Conservation (phyloP, 148 eudicot genomes). For the Nyssa sinensis region DNA sequence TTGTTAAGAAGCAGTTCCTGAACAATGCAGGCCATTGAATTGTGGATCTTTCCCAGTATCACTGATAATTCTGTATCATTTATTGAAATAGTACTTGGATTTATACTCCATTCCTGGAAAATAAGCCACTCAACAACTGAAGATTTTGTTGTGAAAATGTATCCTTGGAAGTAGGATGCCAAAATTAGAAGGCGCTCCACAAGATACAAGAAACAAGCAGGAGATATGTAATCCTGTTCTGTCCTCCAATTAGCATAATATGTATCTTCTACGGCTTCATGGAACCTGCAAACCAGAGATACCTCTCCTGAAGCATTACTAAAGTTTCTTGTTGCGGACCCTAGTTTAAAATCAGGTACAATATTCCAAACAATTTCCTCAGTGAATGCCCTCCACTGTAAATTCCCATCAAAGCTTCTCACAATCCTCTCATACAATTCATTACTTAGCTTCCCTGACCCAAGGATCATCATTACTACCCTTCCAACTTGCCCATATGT, state of each 20-base stretch:
- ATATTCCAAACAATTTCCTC: slow-evolving; percentile 10
- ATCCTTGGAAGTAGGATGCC: slow-evolving; percentile 21
- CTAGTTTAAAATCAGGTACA: neutral
- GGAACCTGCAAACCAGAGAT: neutral
- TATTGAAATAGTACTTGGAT: neutral
- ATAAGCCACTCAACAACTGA: slow-evolving; percentile 38
- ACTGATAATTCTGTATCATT: neutral
- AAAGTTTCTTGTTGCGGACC: neutral
- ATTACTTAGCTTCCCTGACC: slow-evolving; percentile 30
- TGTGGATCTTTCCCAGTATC: neutral
- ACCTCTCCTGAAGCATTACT: neutral
- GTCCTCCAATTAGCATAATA: slow-evolving; percentile 19
- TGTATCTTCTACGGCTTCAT: slow-evolving; percentile 14
- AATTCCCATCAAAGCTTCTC: slow-evolving; percentile 14
- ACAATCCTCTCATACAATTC: slow-evolving; percentile 25
- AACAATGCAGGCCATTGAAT: slow-evolving; percentile 31
- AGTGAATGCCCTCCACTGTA: slow-evolving; percentile 35
- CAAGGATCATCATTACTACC: slow-evolving; percentile 51
- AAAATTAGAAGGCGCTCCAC: slow-evolving; percentile 47
- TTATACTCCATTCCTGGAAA: slow-evolving; percentile 2
- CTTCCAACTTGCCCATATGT: slow-evolving; percentile 56
- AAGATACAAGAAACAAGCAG: slow-evolving; percentile 52
- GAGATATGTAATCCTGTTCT: slow-evolving; percentile 30
- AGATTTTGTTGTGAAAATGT: slow-evolving; percentile 34
- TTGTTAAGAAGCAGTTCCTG: slow-evolving; percentile 23